phyloP scores from a whole-genome alignment of 2,329 filamentous ascomycete species.

The Claviceps sp. region DNA sequence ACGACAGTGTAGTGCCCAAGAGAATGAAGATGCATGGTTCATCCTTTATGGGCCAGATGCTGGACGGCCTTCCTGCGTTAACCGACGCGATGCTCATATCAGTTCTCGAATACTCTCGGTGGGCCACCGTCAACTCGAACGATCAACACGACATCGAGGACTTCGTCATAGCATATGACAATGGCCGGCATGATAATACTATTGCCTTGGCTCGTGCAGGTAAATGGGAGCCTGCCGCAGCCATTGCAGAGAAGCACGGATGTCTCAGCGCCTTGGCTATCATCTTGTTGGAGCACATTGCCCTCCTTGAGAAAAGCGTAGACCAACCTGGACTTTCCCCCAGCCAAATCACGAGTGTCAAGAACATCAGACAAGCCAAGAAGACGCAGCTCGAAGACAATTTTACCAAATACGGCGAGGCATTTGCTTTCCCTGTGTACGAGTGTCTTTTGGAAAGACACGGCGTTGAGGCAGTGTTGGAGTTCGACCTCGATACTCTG shows the following conservation, averaged over 20 bases:
- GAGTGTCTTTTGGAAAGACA: slow-evolving; percentile 58
- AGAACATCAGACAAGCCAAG: slow-evolving; percentile 25
- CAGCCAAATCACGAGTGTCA: slow-evolving; percentile 17
- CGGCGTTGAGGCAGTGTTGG: slow-evolving; percentile 54
- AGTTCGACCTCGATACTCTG: slow-evolving; percentile 54
- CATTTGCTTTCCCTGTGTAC: slow-evolving; percentile 67
- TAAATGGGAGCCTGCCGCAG: slow-evolving; percentile 45
- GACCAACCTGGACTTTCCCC: slow-evolving; percentile 15
- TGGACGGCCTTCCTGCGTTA: slow-evolving; percentile 33
- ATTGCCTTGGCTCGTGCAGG: slow-evolving; percentile 39
- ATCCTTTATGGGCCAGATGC: slow-evolving; percentile 30
- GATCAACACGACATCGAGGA: slow-evolving; percentile 29
- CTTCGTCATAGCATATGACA: slow-evolving; percentile 34
- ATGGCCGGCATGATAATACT: slow-evolving; percentile 38
- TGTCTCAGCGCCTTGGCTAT: slow-evolving; percentile 42
- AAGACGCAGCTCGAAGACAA: slow-evolving; percentile 32
- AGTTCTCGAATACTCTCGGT: slow-evolving; percentile 39
- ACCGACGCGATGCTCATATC: slow-evolving; percentile 43
- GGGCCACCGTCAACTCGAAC: slow-evolving; percentile 32
- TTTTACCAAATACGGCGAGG: slow-evolving; percentile 51
- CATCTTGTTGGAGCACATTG: slow-evolving; percentile 40
- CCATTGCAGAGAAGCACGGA: slow-evolving; percentile 43
- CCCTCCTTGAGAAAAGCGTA: slow-evolving; percentile 20
- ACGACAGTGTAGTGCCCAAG: slow-evolving; percentile 18
- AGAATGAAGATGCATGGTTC: slow-evolving; percentile 22